Conservation (phyloP, 106 monocot genomes). For the Apostasia ramifera region DNA sequence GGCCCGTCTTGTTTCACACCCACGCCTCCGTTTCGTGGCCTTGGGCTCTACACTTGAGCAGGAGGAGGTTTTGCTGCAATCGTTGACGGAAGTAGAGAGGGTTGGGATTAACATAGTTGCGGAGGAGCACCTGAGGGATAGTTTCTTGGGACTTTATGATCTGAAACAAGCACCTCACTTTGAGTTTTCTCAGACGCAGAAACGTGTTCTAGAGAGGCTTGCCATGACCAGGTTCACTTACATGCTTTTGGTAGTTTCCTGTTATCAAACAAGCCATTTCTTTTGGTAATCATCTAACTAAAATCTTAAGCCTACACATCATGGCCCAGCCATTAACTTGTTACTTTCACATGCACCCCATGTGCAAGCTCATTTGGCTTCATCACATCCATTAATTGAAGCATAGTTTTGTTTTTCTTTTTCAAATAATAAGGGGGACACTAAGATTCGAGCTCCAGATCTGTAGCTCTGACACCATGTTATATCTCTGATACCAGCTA, state of each 20-base stretch:
- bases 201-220: constrained; percentile 36
- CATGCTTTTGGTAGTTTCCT: neutral
- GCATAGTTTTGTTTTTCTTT: no score
- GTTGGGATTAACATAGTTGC: constrained; percentile 32
- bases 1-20: constrained; percentile 36
- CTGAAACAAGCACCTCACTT: constrained; percentile 21
- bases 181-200: constrained; percentile 42
- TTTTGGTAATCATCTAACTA: no score
- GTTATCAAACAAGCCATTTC: no score
- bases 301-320: no score
- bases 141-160: constrained; percentile 64
- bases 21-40: constrained; percentile 27
- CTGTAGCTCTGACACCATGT: no score
- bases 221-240: constrained; percentile 41
- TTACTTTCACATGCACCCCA: no score
- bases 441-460: no score
- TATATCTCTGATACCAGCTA: no score
- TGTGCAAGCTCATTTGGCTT: no score
- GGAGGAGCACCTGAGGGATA: constrained; percentile 41
- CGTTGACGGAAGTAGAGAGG: constrained; percentile 29
- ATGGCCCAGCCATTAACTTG: no score
- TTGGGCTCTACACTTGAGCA: constrained; percentile 13
- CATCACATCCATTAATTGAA: no score
- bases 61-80: constrained; percentile 8
- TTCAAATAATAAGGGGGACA: no score